Base-by-base conservation (phyloP, 1,284 basidiomycete species). In the Leccinum laetum region DNA sequence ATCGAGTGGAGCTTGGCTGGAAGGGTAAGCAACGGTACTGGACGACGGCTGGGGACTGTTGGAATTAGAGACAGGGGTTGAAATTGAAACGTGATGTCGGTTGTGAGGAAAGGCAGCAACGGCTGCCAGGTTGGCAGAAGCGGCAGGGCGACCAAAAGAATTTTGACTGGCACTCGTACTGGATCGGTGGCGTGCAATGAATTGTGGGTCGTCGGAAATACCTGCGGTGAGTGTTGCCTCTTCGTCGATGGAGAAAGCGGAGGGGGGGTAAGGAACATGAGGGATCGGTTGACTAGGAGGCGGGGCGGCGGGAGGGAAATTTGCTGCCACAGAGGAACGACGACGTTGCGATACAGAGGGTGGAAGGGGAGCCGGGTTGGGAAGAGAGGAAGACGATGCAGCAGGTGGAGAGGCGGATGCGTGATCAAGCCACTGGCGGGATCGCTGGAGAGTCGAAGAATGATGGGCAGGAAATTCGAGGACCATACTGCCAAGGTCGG, bases 211-310 rank as follows among this genome's bases (percentile, higher is more conserved):
- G 67, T 71, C 69, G 16, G 57, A 46, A 53, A 67, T 60, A 49
- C 57, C 62, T 56, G 58, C 32, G n/a, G 61, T 67, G 52, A 67
- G 46, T 24, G 61, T 35, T 60, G 60, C 14, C 37, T 70, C 73
- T 41, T 67, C 73, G 63, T 72, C 66, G 62, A 71, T 69, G 69
- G 74, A 60, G 69, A 63, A 60, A 13, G 70, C 61, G 66, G 77
- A 69, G 65, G 69, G 64, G 58, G 70, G 21, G 24, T 70, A 56
- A 68, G 83, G 90, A 56, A 90, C 71, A 70, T 79, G 86, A 56
- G 90, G 90, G 67, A 92, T 91, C 62, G 90, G 91, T 69, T 86
- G 83, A 71, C 80, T 86, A n/a, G 90, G 90, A 41, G 90, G 90
- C n/a, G 90, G 90, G 2, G 79, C 87, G 44, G 87, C 83, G 13